Conservation (phyloP, 116 monocot genomes). For the Dioscorea cayenensis region DNA sequence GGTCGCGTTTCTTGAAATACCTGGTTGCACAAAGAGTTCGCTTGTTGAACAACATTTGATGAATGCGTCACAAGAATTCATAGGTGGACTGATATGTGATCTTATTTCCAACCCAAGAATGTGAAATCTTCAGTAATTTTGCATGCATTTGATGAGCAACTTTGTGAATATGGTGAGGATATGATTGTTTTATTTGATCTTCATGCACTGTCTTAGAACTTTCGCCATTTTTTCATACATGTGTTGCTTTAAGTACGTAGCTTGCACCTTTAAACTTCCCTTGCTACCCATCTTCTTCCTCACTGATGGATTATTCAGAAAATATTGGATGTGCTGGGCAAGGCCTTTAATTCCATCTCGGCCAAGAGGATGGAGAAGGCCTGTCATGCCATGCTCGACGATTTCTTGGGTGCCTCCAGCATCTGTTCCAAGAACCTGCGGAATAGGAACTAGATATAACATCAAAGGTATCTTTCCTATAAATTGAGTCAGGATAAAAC, state of each 20-base stretch:
- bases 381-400: constrained; percentile 67
- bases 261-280: constrained; percentile 53
- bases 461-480: background rate
- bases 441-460: background rate
- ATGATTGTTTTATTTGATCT: constrained; percentile 25
- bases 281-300: constrained; percentile 65
- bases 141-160: background rate
- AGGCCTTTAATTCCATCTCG: constrained; percentile 41
- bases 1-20: no score
- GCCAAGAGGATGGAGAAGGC: constrained; percentile 78
- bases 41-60: no score
- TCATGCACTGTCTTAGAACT: constrained; percentile 68
- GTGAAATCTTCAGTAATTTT: background rate
- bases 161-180: background rate
- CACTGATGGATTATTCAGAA: constrained; percentile 36
- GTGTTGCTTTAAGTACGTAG: constrained; percentile 61
- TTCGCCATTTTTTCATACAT: constrained; percentile 50
- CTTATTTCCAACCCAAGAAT: no score
- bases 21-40: no score
- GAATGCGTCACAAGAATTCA: no score
- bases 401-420: constrained; percentile 90
- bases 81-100: no score
- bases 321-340: constrained; percentile 56
- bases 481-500: background rate
- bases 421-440: constrained; percentile 87